These are phyloP conservation scores for Cryptosporidium parvum DNA, from an alignment of 169 alveolate species.

Conservation along the genomic window DNA sequence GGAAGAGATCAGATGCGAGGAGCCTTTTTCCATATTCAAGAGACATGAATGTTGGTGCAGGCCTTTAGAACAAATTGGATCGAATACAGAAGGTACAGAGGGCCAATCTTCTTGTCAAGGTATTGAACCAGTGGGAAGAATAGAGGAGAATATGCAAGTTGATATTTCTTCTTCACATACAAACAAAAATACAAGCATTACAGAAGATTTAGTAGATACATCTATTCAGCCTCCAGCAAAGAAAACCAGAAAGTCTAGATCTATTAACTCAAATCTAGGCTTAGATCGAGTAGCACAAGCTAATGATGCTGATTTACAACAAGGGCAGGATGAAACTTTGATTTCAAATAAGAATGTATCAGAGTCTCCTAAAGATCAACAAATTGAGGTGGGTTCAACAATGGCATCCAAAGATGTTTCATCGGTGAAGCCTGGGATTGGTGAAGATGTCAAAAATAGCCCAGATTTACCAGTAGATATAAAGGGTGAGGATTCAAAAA, in stretches of 20 bases:
- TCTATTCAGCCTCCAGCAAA: conserved; percentile 16
- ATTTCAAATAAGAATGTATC: background rate
- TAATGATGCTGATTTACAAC: background rate
- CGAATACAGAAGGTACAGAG: conserved; percentile 3
- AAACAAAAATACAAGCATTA: background rate
- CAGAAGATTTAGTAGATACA: background rate
- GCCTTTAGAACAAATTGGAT: conserved; percentile 74
- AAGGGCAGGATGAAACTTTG: background rate
- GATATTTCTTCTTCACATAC: background rate
- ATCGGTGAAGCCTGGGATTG: background rate
- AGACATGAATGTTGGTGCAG: conserved; percentile 88
- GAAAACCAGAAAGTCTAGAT: conserved; percentile 19
- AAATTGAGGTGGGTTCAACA: background rate
- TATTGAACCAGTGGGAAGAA: background rate
- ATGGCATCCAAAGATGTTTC: background rate
- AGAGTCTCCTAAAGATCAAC: background rate
- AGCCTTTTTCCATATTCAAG: conserved; percentile 86
- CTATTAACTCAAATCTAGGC: background rate
- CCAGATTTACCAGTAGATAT: background rate
- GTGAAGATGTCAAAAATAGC: background rate
- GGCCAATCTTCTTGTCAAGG: background rate
- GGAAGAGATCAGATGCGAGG: conserved; percentile 85
- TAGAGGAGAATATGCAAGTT: background rate
- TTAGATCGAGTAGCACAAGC: background rate
- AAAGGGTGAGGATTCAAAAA: background rate